Percentiles rank a stretch among this genome's conserved stretches.
phyloP scores from a whole-genome alignment of 345 rosid species.

The Corchorus olitorius region DNA sequence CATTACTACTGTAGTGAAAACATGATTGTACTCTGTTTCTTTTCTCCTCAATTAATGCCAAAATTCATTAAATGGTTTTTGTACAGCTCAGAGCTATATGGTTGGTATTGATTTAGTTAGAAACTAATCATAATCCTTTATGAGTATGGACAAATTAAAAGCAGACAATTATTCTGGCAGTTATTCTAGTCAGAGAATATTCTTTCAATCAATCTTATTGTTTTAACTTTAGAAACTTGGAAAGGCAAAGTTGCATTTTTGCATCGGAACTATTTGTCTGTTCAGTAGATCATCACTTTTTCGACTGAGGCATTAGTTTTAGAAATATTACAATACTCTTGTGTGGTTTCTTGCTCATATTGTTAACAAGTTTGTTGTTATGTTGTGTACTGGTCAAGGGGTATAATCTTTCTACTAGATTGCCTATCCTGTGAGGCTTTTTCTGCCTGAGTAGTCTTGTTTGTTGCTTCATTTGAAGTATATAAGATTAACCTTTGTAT shows the following conservation, averaged over 20 bases:
- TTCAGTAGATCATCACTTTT: not conserved
- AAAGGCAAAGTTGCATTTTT: not conserved
- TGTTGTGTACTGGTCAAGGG: not conserved
- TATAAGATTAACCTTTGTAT: not conserved
- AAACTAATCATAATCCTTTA: not conserved
- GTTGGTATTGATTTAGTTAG: not conserved
- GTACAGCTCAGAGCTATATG: not conserved
- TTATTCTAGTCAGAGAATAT: not conserved
- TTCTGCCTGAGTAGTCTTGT: not conserved
- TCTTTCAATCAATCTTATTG: not conserved
- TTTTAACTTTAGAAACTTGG: not conserved
- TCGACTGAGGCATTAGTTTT: not conserved
- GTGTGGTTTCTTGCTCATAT: not conserved
- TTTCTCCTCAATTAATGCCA: not conserved
- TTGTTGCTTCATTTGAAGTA: not conserved
- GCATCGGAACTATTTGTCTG: not conserved
- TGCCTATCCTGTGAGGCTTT: not conserved
- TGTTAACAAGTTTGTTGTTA: not conserved
- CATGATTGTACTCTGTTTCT: not conserved
- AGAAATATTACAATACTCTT: too few relatives aligned
- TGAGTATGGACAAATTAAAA: not conserved
- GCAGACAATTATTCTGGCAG: not conserved
- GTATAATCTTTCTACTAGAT: not conserved
- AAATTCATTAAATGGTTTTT: not conserved
- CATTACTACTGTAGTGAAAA: not conserved